Base-by-base conservation (phyloP, 495 filamentous ascomycete species). In the Penicillium roqueforti region DNA sequence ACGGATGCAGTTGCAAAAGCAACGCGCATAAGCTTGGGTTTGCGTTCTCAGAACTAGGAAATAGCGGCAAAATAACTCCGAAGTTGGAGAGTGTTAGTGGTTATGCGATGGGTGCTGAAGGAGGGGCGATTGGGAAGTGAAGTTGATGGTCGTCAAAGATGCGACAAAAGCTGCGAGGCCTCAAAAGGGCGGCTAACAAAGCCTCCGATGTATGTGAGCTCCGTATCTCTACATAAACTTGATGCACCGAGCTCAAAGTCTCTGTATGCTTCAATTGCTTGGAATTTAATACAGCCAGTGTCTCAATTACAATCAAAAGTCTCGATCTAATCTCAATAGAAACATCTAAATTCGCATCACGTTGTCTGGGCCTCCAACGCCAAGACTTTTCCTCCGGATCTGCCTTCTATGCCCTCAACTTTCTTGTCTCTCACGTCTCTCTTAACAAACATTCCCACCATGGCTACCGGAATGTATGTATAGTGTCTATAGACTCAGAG, bases 401-500 rank as follows among this genome's bases (percentile, higher is more conserved):
- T 34, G 51, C 46, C 39, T 55, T 55, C 45, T 47, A 37, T 26
- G 43, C 20, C 42, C 46, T 55, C 49, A 36, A 46, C 56, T 29
- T 47, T 45, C 45, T 54, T 48, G 32, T 29, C 45, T 52, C 28
- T 36, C 14, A 44, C 49, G 20, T 44, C 45, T 44, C 49, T 7
- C 14, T 43, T 52, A 16, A 48, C 28, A 28, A 51, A 31, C 20
- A 36, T 52, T 22, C 46, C 55, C 55, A 43, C 43, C 59, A 77
- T 77, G 75, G 59, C 75, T 20, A 37, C 61, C 34, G 75, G 75
- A 76, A 70, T 76, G 75, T 76, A 72, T 51, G 73, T 73, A 19
- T 20, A 10, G 5, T 26, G 14, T 6, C 10, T 10, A 14, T 10
- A 4, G 18, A 40, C 7, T 45, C 1, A 3, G 6, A 25, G 4